Evolutionary conservation across 2,329 filamentous ascomycete species (phyloP), one percentile per base, ranked within the genome.

Genomic region (Cladorrhinum sp.): DNA sequence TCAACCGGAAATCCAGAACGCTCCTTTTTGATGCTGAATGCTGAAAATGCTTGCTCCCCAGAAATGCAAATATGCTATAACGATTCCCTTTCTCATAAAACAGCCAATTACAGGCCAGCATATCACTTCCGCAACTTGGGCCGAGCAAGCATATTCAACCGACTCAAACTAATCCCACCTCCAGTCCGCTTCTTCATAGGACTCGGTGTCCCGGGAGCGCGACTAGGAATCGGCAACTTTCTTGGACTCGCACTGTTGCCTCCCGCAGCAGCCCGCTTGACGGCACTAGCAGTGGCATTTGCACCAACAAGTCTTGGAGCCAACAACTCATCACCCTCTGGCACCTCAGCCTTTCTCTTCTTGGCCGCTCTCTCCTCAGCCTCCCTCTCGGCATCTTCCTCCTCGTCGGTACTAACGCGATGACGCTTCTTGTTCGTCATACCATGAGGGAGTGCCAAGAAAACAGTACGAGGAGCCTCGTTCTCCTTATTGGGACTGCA

Each of bases 401-500:
- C 84, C 58, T 84, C 82, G 48, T 85, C 83, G 52, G 79, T 80
- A 56, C 74, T 80, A 16, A 80, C 79, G n/a, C 85, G 79, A 66
- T 82, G 79, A 24, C 86, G 82, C 74, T 87, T 89, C 78, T 89
- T 88, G 75, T 85, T 88, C 7, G 77, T 73, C 74, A 89, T 82
- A 18, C 86, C 86, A 66, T 88, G 86, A 2, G 83, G 78, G 38
- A 85, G 79, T 41, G 79, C 78, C n/a, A 72, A 68, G 55, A 80
- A 77, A 23, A 66, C 67, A 3, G 69, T 66, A 54, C 62, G 67
- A 20, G 65, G 80, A 1, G 75, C 75, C 50, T 77, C 73, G 67
- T 86, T 86, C 68, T 85, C 83, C 73, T 85, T 85, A 72, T 85
- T 79, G 10, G 75, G 74, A 58, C 76, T 75, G 32, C 50, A 16